Conservation (phyloP, 2,329 filamentous ascomycete species). For the Hypoxylon sp. region DNA sequence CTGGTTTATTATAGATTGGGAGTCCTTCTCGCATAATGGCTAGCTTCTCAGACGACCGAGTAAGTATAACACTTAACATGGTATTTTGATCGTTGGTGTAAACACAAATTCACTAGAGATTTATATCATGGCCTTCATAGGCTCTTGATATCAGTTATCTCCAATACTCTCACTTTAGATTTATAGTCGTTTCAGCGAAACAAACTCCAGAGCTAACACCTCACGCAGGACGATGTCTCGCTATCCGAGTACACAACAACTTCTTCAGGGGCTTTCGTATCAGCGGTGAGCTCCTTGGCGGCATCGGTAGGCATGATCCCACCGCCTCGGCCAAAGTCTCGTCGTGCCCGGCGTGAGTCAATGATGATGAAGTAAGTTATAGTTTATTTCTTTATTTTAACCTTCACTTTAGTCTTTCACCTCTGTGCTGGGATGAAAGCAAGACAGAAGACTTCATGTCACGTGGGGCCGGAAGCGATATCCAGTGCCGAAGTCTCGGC, state of each 20-base stretch:
- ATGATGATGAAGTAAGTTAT: background rate
- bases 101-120: background rate
- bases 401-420: background rate
- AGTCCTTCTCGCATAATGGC: background rate
- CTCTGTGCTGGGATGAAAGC: background rate
- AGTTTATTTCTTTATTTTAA: background rate
- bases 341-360: background rate
- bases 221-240: background rate
- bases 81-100: background rate
- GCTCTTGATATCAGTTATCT: background rate
- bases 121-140: background rate
- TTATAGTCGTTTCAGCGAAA: background rate
- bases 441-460: background rate
- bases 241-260: background rate
- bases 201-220: background rate
- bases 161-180: background rate
- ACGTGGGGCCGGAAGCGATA: background rate
- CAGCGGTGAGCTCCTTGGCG: background rate
- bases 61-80: constrained; percentile 1
- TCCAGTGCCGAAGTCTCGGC: background rate
- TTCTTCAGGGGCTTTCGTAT: background rate
- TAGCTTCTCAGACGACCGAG: background rate
- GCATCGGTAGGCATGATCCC: background rate
- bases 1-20: background rate
- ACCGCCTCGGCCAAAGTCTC: background rate